A percentile compares a stretch with the other conserved stretches of the same genome.
Evolutionary conservation across 768 basidiomycete species (phyloP).

Genomic region (Panellus pusillus): DNA sequence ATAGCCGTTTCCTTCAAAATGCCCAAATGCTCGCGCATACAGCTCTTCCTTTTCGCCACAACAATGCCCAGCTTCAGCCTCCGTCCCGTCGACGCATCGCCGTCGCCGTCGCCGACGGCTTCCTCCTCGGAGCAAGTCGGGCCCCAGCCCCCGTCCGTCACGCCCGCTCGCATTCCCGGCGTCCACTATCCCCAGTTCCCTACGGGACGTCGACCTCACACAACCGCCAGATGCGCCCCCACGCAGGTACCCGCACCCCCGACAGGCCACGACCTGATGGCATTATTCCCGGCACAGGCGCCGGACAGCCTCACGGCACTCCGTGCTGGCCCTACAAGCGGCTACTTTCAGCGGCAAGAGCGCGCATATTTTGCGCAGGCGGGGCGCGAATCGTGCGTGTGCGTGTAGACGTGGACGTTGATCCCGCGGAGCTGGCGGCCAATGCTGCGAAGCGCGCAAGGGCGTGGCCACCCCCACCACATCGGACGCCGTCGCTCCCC

Average conservation of each 20-base stretch:
- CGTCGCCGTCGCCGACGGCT: conserved; percentile 56
- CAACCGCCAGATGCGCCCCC: conserved; percentile 44
- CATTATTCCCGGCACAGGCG: conserved; percentile 73
- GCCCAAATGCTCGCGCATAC: neutral
- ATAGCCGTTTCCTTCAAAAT: neutral
- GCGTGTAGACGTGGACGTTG: conserved; percentile 66
- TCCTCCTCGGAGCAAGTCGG: conserved; percentile 45
- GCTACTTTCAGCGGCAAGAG: conserved; percentile 74
- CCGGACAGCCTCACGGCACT: conserved; percentile 57
- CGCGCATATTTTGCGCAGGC: conserved; percentile 80
- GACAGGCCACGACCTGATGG: conserved; percentile 83
- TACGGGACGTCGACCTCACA: conserved; percentile 68
- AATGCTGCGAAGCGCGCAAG: no score
- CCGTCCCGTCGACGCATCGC: conserved; percentile 52
- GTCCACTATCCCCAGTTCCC: conserved; percentile 61
- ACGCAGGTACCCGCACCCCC: conserved; percentile 70
- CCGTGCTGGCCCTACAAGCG: conserved; percentile 65
- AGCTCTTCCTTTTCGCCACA: conserved; percentile 8
- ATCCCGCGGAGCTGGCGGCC: conserved; percentile 32
- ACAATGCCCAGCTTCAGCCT: conserved; percentile 44
- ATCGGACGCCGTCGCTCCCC: no score
- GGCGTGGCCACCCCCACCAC: no score
- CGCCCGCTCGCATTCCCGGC: conserved; percentile 38
- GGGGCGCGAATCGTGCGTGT: conserved; percentile 77
- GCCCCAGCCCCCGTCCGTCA: conserved; percentile 31